Evolutionary conservation across 2,329 filamentous ascomycete species (phyloP), one percentile per base, ranked within the genome.

Genomic region (Alternaria sp.): DNA sequence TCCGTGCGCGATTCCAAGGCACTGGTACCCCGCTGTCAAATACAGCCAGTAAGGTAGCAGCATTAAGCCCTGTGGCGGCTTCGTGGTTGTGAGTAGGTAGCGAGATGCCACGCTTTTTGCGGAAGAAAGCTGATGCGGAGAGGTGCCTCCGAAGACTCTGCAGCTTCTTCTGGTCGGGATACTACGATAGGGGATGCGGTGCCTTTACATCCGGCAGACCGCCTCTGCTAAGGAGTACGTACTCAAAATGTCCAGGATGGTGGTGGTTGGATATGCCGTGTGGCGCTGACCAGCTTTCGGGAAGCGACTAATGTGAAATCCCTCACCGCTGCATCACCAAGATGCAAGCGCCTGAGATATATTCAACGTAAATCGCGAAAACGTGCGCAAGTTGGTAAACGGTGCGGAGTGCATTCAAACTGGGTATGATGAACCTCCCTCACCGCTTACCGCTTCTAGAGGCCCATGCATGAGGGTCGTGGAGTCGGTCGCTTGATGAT

Each of bases 151-250:
- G 58, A 61, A 16, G 34, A 44, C 67, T 70, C 70, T 68, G 69
- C 56, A 57, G 52, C 67, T 69, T 58, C 38, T 62, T 67, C 18
- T 38, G 61, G 55, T 62, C 54, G 49, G 57, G 38, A 53, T 62
- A 58, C 56, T 43, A 61, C 59, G 62, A 66, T 57, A 64, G 57
- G 62, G 48, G 65, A 66, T 57, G 49, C 59, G 49, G 57, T 58
- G 69, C 65, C 64, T 70, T 48, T 68, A 63, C 63, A 58, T 64
- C 62, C 64, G 61, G 60, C 61, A 65, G 66, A 70, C 69, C 66
- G 69, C 69, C 64, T 57, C 58, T 55, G 47, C 20, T 56, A 38
- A 58, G 20, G 46, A 38, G 3, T 49, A 38, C 46, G 46, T 42
- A 44, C 24, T 51, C 22, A 28, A 43, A 52, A 64, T 18, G 55